These are phyloP conservation scores for Phaeophleospora eucalypticola DNA, from an alignment of 2,329 filamentous ascomycete species.

Conservation along the genomic window DNA sequence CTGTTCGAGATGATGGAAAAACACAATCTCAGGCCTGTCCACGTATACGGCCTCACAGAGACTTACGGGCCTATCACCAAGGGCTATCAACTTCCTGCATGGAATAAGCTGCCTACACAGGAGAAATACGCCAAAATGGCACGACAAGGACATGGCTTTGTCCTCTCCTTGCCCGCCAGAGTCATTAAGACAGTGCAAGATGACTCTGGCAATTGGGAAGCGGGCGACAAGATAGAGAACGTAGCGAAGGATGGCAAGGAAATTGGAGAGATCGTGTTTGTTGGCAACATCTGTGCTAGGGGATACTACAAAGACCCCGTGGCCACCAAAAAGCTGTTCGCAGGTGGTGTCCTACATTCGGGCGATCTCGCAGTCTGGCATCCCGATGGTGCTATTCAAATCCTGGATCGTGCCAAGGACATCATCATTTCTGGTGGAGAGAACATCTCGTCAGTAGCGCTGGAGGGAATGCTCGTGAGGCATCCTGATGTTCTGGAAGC, in stretches of 20 bases:
- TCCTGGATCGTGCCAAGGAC: slow-evolving; percentile 90
- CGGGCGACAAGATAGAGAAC: slow-evolving; percentile 58
- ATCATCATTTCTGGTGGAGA: slow-evolving; percentile 98
- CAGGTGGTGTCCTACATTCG: slow-evolving; percentile 79
- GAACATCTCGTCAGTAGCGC: slow-evolving; percentile 90
- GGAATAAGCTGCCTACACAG: slow-evolving; percentile 68
- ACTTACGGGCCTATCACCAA: slow-evolving; percentile 96
- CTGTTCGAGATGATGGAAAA: slow-evolving; percentile 89
- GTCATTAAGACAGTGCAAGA: slow-evolving; percentile 76
- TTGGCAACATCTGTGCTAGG: slow-evolving; percentile 85
- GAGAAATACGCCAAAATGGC: slow-evolving; percentile 90
- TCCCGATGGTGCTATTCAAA: slow-evolving; percentile 83
- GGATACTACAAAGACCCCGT: slow-evolving; percentile 88
- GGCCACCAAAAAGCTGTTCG: slow-evolving; percentile 82
- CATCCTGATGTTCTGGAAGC: slow-evolving; percentile 89
- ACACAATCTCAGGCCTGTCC: slow-evolving; percentile 83
- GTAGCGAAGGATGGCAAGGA: slow-evolving; percentile 68
- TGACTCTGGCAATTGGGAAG: slow-evolving; percentile 26
- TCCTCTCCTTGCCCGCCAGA: slow-evolving; percentile 74
- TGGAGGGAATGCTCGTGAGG: slow-evolving; percentile 83
- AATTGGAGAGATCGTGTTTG: slow-evolving; percentile 80
- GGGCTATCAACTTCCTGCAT: slow-evolving; percentile 79
- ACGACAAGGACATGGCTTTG: slow-evolving; percentile 85
- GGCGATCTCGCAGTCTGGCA: slow-evolving; percentile 94
- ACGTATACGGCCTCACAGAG: slow-evolving; percentile 84